Base-by-base conservation (phyloP, 495 filamentous ascomycete species). In the Jackrogersella multiformis region DNA sequence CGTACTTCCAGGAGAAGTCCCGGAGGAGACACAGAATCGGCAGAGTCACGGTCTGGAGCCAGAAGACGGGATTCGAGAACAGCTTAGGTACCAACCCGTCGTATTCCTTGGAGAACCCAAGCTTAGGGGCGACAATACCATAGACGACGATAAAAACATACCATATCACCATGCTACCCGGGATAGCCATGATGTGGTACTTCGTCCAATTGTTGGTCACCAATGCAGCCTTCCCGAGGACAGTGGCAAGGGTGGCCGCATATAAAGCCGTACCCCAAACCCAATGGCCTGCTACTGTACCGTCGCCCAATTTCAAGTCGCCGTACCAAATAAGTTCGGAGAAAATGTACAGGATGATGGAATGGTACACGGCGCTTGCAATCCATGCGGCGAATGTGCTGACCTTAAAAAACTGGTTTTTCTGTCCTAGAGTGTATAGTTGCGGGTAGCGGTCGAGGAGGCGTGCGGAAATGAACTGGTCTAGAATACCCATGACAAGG, bases 151-250 rank as follows among this genome's bases (percentile, higher is more conserved):
- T 80, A 79, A 98, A 97, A 9, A 86, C 85, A 66, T 97, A 83
- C 96, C 95, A 98, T 64, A 99, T 88, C 15, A 89, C 68, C 87
- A 98, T 89, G 66, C 90, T 94, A 16, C 96, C 96, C 0, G 96
- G 95, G 68, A 99, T 99, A 44, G 96, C 94, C 68, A 97, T 88
- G 72, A 98, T 86, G 63, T 94, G 92, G 77, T 96, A 99, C 79
- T 99, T 99, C 26, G 96, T 99, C 96, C 96, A 99, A 75, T 95
- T 90, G 78, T 94, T 99, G 16, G 93, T 96, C 48, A 98, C 91
- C 54, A 99, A 82, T 12, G 92, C 92, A 20, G 96, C 96, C 78
- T 99, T 99, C 45, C 93, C 92, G 34, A 99, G 89, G 0, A 98
- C 95, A 0, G 94, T 97, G 16, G 89, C 88, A 24, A 99, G 87